Percentiles rank a stretch among this genome's conserved stretches.
These are phyloP conservation scores for Monosporozyma unispora DNA, from an alignment of 805 yeast genomes.

Conservation along the genomic window DNA sequence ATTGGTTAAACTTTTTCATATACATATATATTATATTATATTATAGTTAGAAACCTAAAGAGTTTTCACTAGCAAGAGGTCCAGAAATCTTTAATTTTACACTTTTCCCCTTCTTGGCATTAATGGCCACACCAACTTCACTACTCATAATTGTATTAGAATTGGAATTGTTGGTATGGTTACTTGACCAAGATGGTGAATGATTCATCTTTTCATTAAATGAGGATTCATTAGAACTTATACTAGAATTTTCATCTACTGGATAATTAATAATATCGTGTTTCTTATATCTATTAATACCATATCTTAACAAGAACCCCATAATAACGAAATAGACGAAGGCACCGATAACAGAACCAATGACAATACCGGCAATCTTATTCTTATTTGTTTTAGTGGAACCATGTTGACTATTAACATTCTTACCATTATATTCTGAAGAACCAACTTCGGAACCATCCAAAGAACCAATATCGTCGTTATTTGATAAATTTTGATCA, in stretches of 20 bases:
- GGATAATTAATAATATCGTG: constrained; percentile 13
- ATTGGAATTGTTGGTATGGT: background rate
- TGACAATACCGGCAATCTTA: constrained; percentile 64
- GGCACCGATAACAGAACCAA: constrained; percentile 79
- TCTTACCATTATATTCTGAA: constrained; percentile 17
- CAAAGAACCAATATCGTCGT: constrained; percentile 2
- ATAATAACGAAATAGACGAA: constrained; percentile 53
- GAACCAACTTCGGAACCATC: constrained; percentile 10
- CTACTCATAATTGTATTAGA: background rate
- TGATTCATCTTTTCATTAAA: background rate
- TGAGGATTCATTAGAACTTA: constrained; percentile 3
- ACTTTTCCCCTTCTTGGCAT: constrained; percentile 11
- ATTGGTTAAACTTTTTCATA: background rate
- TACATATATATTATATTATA: too few species aligned
- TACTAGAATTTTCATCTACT: constrained; percentile 10
- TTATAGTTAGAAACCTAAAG: background rate
- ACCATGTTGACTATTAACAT: constrained; percentile 1
- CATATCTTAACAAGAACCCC: constrained; percentile 44
- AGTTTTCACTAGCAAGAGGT: constrained; percentile 31
- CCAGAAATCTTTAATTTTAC: constrained; percentile 44
- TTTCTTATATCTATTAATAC: constrained; percentile 32
- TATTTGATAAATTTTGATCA: constrained; percentile 40
- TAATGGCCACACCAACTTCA: constrained; percentile 8
- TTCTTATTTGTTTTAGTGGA: constrained; percentile 28
- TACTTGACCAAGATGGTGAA: constrained; percentile 4